A percentile compares a stretch with the other conserved stretches of the same genome.
phyloP scores from a whole-genome alignment of 2,329 filamentous ascomycete species.

The Cladophialophora bantiana region DNA sequence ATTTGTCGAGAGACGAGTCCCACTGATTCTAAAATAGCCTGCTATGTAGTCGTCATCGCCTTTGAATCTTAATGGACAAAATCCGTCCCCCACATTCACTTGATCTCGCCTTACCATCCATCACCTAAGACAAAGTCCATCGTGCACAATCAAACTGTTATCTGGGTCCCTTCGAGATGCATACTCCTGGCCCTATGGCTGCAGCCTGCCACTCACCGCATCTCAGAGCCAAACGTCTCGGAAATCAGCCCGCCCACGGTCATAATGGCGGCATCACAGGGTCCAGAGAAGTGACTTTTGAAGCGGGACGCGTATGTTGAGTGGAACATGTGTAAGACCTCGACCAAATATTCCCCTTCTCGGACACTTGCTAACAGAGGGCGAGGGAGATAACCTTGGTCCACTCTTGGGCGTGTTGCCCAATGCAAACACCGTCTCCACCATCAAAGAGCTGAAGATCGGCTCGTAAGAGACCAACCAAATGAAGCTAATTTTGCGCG shows the following conservation, averaged over 20 bases:
- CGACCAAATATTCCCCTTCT: slow-evolving; percentile 6
- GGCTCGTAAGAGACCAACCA: slow-evolving; percentile 4
- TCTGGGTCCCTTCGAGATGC: background rate
- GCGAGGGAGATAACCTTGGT: background rate
- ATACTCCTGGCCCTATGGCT: background rate
- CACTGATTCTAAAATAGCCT: background rate
- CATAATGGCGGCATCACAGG: background rate
- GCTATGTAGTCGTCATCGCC: background rate
- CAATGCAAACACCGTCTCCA: background rate
- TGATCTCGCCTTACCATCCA: background rate
- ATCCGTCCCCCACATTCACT: background rate
- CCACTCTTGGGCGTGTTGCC: background rate
- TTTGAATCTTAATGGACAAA: background rate
- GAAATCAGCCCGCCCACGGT: background rate
- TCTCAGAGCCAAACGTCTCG: background rate
- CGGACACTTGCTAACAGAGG: background rate
- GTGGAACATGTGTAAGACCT: slow-evolving; percentile 4
- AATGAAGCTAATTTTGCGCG: background rate
- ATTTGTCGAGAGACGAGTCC: background rate
- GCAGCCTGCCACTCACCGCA: background rate
- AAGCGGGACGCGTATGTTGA: slow-evolving; percentile 2
- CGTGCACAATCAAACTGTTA: background rate
- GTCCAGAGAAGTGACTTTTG: background rate
- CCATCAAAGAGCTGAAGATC: background rate
- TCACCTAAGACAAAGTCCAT: background rate